Base-by-base conservation (phyloP, 768 basidiomycete genomes). In the Lactifluus piperatus region DNA sequence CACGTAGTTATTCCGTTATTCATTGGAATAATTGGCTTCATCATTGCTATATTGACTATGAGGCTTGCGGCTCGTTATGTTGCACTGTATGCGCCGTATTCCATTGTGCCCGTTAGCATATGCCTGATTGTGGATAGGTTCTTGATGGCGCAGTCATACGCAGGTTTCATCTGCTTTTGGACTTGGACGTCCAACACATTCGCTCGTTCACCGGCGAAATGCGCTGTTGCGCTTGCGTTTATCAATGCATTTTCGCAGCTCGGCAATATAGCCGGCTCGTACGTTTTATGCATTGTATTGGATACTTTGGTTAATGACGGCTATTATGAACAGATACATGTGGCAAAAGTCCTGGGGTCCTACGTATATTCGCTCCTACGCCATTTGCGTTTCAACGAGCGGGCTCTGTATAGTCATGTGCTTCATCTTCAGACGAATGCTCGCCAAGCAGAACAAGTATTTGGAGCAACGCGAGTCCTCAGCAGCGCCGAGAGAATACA, bases 191-290 rank as follows among this genome's bases (percentile, higher is more conserved):
- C 76, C 51, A 80, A 77, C 61, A 76, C 77, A 16, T 76, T 95
- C 72, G 82, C 90, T 27, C 81, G 82, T n/a, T 84, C 92, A 26
- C 79, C 90, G 5, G 82, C 85, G n/a, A 94, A 94, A 71, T 84
- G 92, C 5, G 88, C 92, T 2, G 86, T 93, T n/a, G 86, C 86
- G 13, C 76, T 95, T 49, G 92, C 91, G 1, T 72, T 89, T 60
- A 81, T 93, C 66, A 92, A 94, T 70, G 81, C 85, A 43, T 82
- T 91, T 67, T 85, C 86, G 9, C 84, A 90, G 67, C 76, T 90
- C 3, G 93, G 93, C 0, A 94, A 94, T 72, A 77, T 95, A 43
- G 73, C 83, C 44, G 92, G 92, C 62, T 85, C 90, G 76, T 94
- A 75, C 74, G 82, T 80, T 27, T 64, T 49, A 47, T 18, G 27